phyloP scores from a whole-genome alignment of 495 filamentous ascomycete species.

The Pyrenula aspistea region DNA sequence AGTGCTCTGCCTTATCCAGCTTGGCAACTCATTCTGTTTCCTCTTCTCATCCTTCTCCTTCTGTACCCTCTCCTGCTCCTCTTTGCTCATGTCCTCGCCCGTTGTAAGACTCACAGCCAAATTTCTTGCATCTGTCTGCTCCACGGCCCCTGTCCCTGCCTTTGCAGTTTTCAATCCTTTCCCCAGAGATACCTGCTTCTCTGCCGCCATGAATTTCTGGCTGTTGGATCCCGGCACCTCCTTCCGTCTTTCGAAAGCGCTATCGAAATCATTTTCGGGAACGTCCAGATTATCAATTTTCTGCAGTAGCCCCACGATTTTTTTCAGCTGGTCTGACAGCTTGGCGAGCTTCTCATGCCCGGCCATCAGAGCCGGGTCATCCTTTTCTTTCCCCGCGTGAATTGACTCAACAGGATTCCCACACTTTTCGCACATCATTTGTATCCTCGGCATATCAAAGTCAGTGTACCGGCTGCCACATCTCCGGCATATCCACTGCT shows the following conservation, averaged over 20 bases:
- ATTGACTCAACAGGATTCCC: conserved; percentile 50
- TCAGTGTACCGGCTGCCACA: conserved; percentile 75
- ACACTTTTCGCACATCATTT: conserved; percentile 75
- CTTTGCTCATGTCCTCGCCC: conserved; percentile 59
- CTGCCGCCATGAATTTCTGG: not conserved
- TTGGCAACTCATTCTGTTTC: conserved; percentile 73
- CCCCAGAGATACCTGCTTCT: not conserved
- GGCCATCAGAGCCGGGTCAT: conserved; percentile 34
- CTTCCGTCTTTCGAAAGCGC: conserved; percentile 46
- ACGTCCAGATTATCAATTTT: conserved; percentile 74
- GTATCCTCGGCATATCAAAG: conserved; percentile 37
- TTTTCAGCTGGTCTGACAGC: conserved; percentile 76
- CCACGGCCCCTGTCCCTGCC: conserved; percentile 47
- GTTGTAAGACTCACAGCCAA: conserved; percentile 72
- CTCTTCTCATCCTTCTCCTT: conserved; percentile 62
- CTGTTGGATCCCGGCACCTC: conserved; percentile 14
- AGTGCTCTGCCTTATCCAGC: conserved; percentile 83
- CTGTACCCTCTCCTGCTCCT: conserved; percentile 59
- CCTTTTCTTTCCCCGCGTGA: conserved; percentile 45
- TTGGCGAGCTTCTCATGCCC: conserved; percentile 85
- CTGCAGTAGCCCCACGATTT: conserved; percentile 72
- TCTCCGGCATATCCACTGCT: conserved; percentile 76
- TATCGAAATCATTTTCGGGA: conserved; percentile 78
- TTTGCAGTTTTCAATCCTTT: conserved; percentile 17
- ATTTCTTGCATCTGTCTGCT: conserved; percentile 49